Evolutionary conservation across 1,139 yeast genomes (phyloP), one percentile per base, ranked within the genome.

Genomic region (Hyphopichia khmerensis): DNA sequence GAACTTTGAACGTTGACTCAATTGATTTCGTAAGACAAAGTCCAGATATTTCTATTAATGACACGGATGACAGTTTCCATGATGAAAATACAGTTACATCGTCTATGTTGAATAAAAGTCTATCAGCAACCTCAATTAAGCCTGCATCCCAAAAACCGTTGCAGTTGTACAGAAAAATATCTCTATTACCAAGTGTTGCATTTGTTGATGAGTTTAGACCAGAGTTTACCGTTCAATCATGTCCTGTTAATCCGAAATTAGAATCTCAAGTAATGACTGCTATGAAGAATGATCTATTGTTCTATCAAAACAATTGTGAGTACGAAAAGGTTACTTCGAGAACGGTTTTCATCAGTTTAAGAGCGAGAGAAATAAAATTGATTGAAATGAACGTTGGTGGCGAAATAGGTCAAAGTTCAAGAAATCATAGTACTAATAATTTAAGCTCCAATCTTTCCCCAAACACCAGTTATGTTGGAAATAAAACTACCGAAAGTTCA

Each of bases 301-400:
- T 71, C 47, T 69, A 64, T 47, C 76, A 68, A 49, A 69, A 65
- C 44, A 67, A 66, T 48, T 66, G 67, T 42, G 61, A 60, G 14
- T 63, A 59, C 40, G 64, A 59, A 17, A 52, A 55, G 36, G 65
- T 72, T 3, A 55, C 59, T 11, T 62, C 75, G 8, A 53, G 69
- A 32, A 69, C 77, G 0, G 55, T 74, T 2, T 67, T 72, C 41
- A 57, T 81, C 3, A 77, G 82, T 42, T 61, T 81, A 38, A 58
- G 85, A 34, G 81, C 82, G 1, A 60, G 85, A 24, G 87, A 81
- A 49, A 76, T 81, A 39, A 79, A 78, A 51, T 67, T 75, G 36
- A 68, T 80, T 19, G 75, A 74, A 40, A 67, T 79, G 69, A 64
- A 51, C 29, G 42, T 40, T 4, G 48, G 45, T 10, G 45, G 37